A percentile compares a stretch with the other conserved stretches of the same genome.
phyloP scores from a whole-genome alignment of 805 yeast genomes.

The Saccharomycopsis schoenii region DNA sequence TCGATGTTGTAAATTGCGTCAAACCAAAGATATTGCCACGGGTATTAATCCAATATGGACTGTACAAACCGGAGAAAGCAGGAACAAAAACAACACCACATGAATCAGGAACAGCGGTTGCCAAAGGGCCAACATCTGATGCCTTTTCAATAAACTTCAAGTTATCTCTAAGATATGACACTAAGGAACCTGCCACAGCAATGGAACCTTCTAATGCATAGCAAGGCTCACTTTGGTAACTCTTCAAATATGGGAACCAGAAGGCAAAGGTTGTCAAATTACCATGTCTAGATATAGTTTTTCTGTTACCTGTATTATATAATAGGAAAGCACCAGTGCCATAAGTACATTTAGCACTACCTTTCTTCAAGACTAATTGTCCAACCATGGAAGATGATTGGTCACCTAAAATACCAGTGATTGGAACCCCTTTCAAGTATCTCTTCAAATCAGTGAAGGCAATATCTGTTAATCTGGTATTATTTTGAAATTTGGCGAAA shows the following conservation, averaged over 20 bases:
- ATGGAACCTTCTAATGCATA: conserved; percentile 93
- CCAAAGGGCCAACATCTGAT: conserved; percentile 84
- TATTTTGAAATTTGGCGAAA: conserved; percentile 40
- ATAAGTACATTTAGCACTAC: conserved; percentile 89
- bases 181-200: conserved; percentile 91
- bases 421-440: conserved; percentile 53
- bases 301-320: conserved; percentile 72
- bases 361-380: conserved; percentile 73
- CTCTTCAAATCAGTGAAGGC: conserved; percentile 39
- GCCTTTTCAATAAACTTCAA: conserved; percentile 72
- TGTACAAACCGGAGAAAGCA: conserved; percentile 87
- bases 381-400: conserved; percentile 92
- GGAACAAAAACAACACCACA: conserved; percentile 95
- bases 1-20: conserved; percentile 84
- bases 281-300: conserved; percentile 68
- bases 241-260: conserved; percentile 69
- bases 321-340: conserved; percentile 93
- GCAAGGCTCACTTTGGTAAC: conserved; percentile 47
- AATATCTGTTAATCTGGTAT: conserved; percentile 39
- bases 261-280: conserved; percentile 83
- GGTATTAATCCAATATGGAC: conserved; percentile 93
- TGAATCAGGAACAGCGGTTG: conserved; percentile 66
- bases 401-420: conserved; percentile 88
- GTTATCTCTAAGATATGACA: conserved; percentile 91
- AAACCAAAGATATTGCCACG: conserved; percentile 90